Evolutionary conservation across 2,329 filamentous ascomycete genomes (phyloP).

Genomic region (Neonectria sp.): DNA sequence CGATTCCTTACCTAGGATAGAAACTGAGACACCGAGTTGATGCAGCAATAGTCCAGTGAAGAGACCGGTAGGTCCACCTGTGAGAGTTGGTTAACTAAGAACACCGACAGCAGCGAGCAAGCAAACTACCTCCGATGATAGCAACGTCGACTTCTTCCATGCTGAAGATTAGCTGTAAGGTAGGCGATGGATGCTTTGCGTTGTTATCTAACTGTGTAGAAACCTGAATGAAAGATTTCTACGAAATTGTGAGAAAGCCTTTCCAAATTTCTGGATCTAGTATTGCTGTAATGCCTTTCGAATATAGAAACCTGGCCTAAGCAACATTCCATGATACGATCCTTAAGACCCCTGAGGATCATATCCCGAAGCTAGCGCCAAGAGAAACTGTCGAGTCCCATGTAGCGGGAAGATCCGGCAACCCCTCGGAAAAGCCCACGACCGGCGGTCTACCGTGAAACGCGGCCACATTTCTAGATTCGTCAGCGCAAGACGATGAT

Average conservation of each 20-base stretch:
- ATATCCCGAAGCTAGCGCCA: neutral
- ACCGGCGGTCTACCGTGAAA: slow-evolving; percentile 6
- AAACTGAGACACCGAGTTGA: slow-evolving; percentile 58
- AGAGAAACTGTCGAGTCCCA: neutral
- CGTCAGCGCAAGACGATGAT: slow-evolving; percentile 2
- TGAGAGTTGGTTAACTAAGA: slow-evolving; percentile 17
- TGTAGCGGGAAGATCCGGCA: neutral
- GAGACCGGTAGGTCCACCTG: slow-evolving; percentile 63
- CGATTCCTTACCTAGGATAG: slow-evolving; percentile 52
- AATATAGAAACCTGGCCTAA: slow-evolving; percentile 2
- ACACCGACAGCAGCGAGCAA: slow-evolving; percentile 10
- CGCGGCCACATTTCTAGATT: slow-evolving; percentile 11
- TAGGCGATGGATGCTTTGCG: neutral
- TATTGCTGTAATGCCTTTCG: neutral
- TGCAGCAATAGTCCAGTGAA: slow-evolving; percentile 61
- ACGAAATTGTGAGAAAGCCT: neutral
- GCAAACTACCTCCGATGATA: slow-evolving; percentile 53
- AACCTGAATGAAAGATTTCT: neutral
- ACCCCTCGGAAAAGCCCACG: neutral
- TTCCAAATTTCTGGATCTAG: neutral
- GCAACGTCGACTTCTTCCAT: slow-evolving; percentile 51
- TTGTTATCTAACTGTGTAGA: neutral
- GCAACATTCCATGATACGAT: neutral
- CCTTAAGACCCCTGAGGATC: neutral
- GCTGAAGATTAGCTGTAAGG: neutral